Evolutionary conservation across 2,329 filamentous ascomycete genomes (phyloP).

Genomic region (Elsinoe ampelina): DNA sequence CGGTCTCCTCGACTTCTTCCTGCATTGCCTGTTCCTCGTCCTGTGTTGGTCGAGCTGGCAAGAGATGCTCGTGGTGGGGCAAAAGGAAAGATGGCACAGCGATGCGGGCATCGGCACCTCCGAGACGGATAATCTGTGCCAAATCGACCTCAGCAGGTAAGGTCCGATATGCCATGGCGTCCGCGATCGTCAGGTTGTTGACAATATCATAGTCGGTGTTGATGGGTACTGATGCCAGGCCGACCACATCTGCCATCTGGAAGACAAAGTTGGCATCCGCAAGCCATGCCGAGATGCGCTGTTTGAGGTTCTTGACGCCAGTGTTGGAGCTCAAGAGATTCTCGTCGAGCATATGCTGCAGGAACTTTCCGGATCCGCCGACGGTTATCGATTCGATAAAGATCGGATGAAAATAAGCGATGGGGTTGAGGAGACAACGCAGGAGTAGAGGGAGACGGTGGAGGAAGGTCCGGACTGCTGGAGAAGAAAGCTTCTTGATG

Average conservation of each 20-base stretch:
- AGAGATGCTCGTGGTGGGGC: conserved; percentile 46
- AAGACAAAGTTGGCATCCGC: conserved; percentile 46
- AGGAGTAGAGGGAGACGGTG: conserved; percentile 44
- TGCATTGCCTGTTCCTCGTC: conserved; percentile 28
- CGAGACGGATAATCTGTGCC: conserved; percentile 42
- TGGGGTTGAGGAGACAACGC: conserved; percentile 38
- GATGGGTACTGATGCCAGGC: conserved; percentile 40
- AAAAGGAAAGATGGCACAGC: conserved; percentile 42
- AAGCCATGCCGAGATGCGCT: conserved; percentile 41
- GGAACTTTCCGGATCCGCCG: conserved; percentile 43
- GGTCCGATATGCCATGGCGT: conserved; percentile 43
- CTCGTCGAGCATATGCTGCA: conserved; percentile 38
- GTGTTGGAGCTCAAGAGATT: conserved; percentile 39
- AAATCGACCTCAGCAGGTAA: conserved; percentile 35
- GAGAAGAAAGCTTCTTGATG: conserved; percentile 35
- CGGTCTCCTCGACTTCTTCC: conserved; percentile 32
- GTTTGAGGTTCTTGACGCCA: conserved; percentile 39
- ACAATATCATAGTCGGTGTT: conserved; percentile 41
- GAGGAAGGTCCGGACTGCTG: conserved; percentile 34
- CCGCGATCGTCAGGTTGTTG: conserved; percentile 36
- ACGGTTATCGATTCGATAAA: conserved; percentile 42
- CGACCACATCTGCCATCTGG: conserved; percentile 37
- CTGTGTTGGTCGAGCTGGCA: conserved; percentile 34
- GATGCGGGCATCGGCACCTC: conserved; percentile 42
- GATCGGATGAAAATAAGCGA: conserved; percentile 46